These are phyloP conservation scores for Oryza australiensis DNA, from an alignment of 176 grass and related monocot species.

Conservation along the genomic window DNA sequence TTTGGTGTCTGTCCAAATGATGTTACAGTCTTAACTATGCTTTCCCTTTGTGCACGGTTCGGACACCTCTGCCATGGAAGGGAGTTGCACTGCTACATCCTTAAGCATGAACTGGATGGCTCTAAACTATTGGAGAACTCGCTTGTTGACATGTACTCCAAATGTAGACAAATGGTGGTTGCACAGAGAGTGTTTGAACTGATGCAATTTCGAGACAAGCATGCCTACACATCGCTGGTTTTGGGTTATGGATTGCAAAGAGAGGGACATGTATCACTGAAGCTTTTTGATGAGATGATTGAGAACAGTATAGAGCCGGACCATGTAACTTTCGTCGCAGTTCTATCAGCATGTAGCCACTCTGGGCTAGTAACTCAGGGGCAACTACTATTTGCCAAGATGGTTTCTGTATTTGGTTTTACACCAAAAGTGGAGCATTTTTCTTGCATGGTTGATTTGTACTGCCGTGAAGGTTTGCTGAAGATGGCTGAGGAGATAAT, in stretches of 20 bases:
- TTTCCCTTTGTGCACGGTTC: constrained; percentile 52
- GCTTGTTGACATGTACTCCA: constrained; percentile 64
- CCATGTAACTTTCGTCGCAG: constrained; percentile 61
- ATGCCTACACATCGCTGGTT: constrained; percentile 63
- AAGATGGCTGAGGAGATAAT: constrained; percentile 57
- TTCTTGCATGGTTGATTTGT: constrained; percentile 70
- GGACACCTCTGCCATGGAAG: constrained; percentile 53
- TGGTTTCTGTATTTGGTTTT: constrained; percentile 51
- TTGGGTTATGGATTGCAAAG: constrained; percentile 66
- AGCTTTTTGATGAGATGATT: constrained; percentile 64
- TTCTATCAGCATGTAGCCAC: constrained; percentile 71
- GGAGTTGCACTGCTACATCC: constrained; percentile 62
- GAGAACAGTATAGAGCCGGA: constrained; percentile 46
- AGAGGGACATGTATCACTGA: constrained; percentile 46
- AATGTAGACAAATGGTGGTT: constrained; percentile 35
- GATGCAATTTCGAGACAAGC: constrained; percentile 46
- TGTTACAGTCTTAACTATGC: constrained; percentile 53
- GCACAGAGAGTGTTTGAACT: constrained; percentile 51
- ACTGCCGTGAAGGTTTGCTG: constrained; percentile 56
- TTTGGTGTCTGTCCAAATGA: constrained; percentile 49
- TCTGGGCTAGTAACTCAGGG: constrained; percentile 60
- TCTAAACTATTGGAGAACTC: constrained; percentile 60
- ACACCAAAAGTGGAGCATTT: constrained; percentile 58
- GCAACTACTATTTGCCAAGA: constrained; percentile 51
- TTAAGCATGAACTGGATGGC: constrained; percentile 42